Evolutionary conservation across 768 basidiomycete species (phyloP).

Genomic region (Calocera cornea): DNA sequence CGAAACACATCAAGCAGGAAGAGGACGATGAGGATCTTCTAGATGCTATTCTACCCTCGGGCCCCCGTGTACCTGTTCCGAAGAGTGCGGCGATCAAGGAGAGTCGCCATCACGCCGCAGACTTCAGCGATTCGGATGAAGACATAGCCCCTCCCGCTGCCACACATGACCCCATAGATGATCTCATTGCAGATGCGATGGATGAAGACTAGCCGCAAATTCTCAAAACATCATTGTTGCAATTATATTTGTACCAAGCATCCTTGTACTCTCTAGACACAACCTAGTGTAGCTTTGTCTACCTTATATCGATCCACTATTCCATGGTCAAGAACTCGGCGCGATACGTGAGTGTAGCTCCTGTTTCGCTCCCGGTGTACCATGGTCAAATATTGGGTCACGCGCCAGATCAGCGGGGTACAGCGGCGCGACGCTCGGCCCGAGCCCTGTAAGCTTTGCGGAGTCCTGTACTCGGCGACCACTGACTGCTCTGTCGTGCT

Average conservation of each 20-base stretch:
- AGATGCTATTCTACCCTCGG: not conserved
- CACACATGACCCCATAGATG: not conserved
- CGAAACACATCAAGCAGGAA: not conserved
- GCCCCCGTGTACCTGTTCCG: not conserved
- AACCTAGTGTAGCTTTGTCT: not conserved
- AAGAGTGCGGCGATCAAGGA: not conserved
- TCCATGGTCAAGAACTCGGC: too few species aligned
- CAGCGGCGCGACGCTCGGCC: too few species aligned
- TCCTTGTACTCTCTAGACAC: not conserved
- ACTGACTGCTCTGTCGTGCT: too few species aligned
- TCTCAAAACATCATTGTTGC: not conserved
- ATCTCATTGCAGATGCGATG: constrained; percentile 1
- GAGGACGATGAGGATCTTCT: not conserved
- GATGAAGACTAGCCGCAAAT: not conserved
- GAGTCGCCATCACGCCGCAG: not conserved
- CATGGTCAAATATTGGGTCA: too few species aligned
- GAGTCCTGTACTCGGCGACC: too few species aligned
- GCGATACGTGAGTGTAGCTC: too few species aligned
- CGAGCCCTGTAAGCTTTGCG: too few species aligned
- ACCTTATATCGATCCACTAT: not conserved
- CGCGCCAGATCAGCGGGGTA: too few species aligned
- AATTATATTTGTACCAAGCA: not conserved
- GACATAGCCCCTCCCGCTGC: not conserved
- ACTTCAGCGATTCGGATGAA: not conserved
- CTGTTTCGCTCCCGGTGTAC: too few species aligned